Percentiles rank a stretch among this genome's conserved stretches.
Evolutionary conservation across 2,329 filamentous ascomycete species (phyloP).

Genomic region (Kalaharituber pfeilii): DNA sequence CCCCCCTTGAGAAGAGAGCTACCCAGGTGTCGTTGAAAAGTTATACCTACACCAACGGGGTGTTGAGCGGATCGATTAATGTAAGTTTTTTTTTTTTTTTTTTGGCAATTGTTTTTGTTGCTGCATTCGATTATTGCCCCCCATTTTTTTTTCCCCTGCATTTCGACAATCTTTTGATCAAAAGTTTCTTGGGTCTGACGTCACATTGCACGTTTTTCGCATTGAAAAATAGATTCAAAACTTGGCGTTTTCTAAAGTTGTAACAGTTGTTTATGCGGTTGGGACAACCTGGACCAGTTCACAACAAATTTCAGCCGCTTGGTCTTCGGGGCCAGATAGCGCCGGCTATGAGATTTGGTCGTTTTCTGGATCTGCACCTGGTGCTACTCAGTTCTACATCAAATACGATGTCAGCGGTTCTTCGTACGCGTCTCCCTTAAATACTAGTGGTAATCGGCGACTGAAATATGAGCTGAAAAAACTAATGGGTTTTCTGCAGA

Average conservation of each 20-base stretch:
- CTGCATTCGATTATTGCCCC: neutral
- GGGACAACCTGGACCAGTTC: constrained; percentile 19
- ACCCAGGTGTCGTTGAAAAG: constrained; percentile 19
- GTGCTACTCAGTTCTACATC: constrained; percentile 23
- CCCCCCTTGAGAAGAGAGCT: constrained; percentile 18
- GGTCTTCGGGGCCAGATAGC: constrained; percentile 13
- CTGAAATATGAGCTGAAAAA: too few species aligned
- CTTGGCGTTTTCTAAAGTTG: constrained; percentile 21
- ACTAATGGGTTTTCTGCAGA: too few species aligned
- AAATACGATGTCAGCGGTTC: constrained; percentile 23
- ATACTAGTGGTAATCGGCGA: neutral
- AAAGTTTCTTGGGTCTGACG: too few species aligned
- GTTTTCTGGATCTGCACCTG: constrained; percentile 22
- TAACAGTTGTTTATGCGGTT: constrained; percentile 20
- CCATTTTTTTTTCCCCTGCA: too few species aligned
- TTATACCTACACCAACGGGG: constrained; percentile 20
- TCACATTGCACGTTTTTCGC: too few species aligned
- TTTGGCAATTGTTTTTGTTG: neutral
- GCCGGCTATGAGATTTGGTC: constrained; percentile 22
- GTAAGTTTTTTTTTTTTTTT: constrained; percentile 10
- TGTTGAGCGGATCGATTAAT: constrained; percentile 22
- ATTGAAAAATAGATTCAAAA: constrained; percentile 22
- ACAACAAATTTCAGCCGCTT: constrained; percentile 19
- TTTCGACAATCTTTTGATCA: too few species aligned
- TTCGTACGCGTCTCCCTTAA: constrained; percentile 7